Conservation (phyloP, 192 early-diverging fungal species). For the Cetraspora pellucida region DNA sequence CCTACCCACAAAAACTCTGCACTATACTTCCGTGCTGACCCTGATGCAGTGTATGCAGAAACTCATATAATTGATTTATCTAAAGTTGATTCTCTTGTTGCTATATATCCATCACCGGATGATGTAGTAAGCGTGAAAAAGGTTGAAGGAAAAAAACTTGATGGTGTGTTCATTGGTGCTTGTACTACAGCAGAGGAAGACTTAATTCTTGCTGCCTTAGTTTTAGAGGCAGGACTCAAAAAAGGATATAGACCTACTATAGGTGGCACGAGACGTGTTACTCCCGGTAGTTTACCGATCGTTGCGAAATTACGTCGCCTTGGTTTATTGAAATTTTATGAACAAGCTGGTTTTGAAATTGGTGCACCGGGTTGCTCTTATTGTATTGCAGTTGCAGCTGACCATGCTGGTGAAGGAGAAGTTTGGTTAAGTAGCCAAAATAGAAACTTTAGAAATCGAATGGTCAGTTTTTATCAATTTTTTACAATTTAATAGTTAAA, state of each 20-base stretch:
- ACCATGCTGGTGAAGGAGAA: constrained; percentile 76
- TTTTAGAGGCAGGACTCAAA: constrained; percentile 73
- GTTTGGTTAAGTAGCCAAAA: constrained; percentile 85
- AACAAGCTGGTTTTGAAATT: constrained; percentile 72
- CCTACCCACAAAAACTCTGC: constrained; percentile 68
- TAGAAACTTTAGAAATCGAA: constrained; percentile 84
- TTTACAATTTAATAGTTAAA: too few relatives aligned
- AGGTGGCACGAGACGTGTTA: constrained; percentile 70
- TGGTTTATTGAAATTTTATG: constrained; percentile 74
- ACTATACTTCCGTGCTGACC: constrained; percentile 74
- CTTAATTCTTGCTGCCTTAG: constrained; percentile 74
- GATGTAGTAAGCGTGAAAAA: constrained; percentile 70
- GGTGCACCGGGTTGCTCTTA: constrained; percentile 82
- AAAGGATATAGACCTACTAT: constrained; percentile 64
- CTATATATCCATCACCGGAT: constrained; percentile 75
- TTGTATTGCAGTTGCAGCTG: constrained; percentile 79
- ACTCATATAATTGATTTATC: constrained; percentile 73
- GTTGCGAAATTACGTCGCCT: constrained; percentile 75
- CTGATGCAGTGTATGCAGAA: constrained; percentile 78
- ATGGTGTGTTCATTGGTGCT: constrained; percentile 81
- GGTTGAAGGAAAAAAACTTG: constrained; percentile 63
- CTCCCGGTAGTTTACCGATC: constrained; percentile 77
- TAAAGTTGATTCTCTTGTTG: constrained; percentile 69
- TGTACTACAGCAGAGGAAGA: constrained; percentile 86
- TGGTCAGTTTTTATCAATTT: constrained; percentile 40